Evolutionary conservation across 2,329 filamentous ascomycete species (phyloP).

Genomic region (Nemania serpens): DNA sequence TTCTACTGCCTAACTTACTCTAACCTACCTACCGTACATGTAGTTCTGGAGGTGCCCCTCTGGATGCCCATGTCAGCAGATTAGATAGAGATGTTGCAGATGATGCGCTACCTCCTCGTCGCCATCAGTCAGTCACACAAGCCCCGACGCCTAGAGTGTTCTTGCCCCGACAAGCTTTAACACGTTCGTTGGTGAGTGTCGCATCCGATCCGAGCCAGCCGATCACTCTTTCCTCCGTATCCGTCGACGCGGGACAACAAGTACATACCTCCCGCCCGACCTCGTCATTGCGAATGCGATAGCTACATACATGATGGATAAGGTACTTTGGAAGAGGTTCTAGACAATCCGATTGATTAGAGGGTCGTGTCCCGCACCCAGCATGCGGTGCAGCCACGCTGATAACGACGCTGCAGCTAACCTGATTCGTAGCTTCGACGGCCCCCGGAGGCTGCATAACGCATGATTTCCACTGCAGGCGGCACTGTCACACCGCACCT

Average conservation of each 20-base stretch:
- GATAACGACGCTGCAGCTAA: conserved; percentile 16
- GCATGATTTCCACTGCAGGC: conserved; percentile 11
- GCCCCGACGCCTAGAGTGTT: not conserved
- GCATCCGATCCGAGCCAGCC: not conserved
- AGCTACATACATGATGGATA: too few relatives aligned
- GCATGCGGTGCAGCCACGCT: conserved; percentile 15
- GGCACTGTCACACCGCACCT: conserved; percentile 18
- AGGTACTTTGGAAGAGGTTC: too few relatives aligned
- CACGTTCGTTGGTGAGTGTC: conserved; percentile 5
- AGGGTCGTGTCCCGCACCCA: not conserved
- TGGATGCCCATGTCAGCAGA: conserved; percentile 2
- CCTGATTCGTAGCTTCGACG: not conserved
- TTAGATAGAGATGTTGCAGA: not conserved
- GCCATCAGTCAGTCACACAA: conserved; percentile 3
- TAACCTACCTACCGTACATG: too few relatives aligned
- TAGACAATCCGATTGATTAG: too few relatives aligned
- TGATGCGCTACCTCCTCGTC: not conserved
- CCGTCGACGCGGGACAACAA: not conserved
- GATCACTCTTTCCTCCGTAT: not conserved
- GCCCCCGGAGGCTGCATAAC: conserved; percentile 15
- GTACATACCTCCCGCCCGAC: not conserved
- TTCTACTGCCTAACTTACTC: not conserved
- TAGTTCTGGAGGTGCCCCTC: not conserved
- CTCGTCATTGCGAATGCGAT: not conserved
- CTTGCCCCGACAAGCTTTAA: not conserved